These are phyloP conservation scores for Hypoxylon sp. DNA, from an alignment of 2,329 filamentous ascomycete species.

Conservation along the genomic window DNA sequence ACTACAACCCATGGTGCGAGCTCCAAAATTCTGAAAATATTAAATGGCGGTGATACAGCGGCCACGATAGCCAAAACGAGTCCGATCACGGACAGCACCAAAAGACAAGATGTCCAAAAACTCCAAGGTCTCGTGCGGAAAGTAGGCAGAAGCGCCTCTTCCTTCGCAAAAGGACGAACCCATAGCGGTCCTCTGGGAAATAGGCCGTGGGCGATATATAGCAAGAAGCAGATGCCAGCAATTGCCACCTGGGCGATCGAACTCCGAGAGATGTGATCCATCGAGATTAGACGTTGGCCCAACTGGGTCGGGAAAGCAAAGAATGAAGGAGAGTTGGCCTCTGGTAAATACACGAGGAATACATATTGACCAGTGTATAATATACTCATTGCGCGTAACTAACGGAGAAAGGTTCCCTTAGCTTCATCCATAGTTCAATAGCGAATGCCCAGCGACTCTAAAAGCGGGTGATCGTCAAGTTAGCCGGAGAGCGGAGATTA, in stretches of 20 bases:
- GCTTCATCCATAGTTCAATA: slow-evolving; percentile 25
- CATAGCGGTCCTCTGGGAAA: slow-evolving; percentile 57
- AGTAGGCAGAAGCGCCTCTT: slow-evolving; percentile 49
- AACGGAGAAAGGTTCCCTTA: slow-evolving; percentile 13
- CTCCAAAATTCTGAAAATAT: slow-evolving; percentile 54
- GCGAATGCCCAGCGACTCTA: slow-evolving; percentile 12
- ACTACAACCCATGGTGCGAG: slow-evolving; percentile 59
- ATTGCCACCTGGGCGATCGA: slow-evolving; percentile 54
- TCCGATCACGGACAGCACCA: slow-evolving; percentile 55
- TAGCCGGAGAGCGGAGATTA: slow-evolving; percentile 26
- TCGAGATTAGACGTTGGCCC: slow-evolving; percentile 25
- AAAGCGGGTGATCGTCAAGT: slow-evolving; percentile 26
- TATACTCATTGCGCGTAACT: slow-evolving; percentile 37
- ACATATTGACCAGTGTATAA: slow-evolving; percentile 35
- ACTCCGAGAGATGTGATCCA: slow-evolving; percentile 43
- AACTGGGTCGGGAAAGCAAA: slow-evolving; percentile 12
- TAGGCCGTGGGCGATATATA: slow-evolving; percentile 49
- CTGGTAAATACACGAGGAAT: slow-evolving; percentile 23
- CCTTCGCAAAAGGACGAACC: slow-evolving; percentile 62
- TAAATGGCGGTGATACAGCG: slow-evolving; percentile 52
- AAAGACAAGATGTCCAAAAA: slow-evolving; percentile 58
- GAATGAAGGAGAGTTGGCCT: slow-evolving; percentile 24
- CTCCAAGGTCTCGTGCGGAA: slow-evolving; percentile 55
- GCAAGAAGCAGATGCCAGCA: slow-evolving; percentile 52
- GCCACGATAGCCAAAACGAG: slow-evolving; percentile 55